Evolutionary conservation across 495 filamentous ascomycete genomes (phyloP), one percentile per base, ranked within the genome.

Genomic region (Penicillium goetzii): DNA sequence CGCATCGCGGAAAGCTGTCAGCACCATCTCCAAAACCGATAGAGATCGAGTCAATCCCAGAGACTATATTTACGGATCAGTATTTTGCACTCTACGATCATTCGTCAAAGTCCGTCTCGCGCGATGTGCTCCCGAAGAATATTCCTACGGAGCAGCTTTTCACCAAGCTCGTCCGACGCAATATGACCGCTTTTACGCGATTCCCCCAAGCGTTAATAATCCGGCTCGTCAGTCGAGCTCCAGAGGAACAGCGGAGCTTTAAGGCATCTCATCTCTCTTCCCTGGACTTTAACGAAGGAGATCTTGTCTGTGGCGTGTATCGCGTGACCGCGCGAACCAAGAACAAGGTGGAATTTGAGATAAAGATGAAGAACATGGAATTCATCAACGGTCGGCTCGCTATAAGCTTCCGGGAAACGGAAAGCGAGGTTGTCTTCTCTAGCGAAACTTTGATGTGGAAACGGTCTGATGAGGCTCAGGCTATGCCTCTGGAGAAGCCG

Each of bases 381-480:
- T 68, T 57, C 36, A 63, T 73, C 1, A 59, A 71, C 10, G 76
- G 72, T 6, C 56, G 76, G 11, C 53, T 80, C 51, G 69, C 71
- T 11, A 34, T 78, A n/a, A 68, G 72, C 12, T 66, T 58, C 25
- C 36, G 60, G 21, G 68, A 66, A 19, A 52, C 58, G 15, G 59
- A 67, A 0, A 63, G 66, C 5, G 28, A 56, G 4, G 41, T 78
- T 5, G 64, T 74, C 5, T 74, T 76, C 51, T 64, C 56, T 25
- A 78, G 63, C 49, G 76, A 80, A 53, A 75, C 71, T 15, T 54
- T 70, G 2, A 78, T 79, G 74, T 80, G 78, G 76, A 70, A 62
- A 12, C 63, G 51, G 34, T 67, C 56, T 6, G 61, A 56, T 55
- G 68, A 72, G 50, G 61, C 14, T 14, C 58, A 52, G 25, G 38